Evolutionary conservation across 2,329 filamentous ascomycete species (phyloP).

Genomic region (Trichoderma atrobrunneum): DNA sequence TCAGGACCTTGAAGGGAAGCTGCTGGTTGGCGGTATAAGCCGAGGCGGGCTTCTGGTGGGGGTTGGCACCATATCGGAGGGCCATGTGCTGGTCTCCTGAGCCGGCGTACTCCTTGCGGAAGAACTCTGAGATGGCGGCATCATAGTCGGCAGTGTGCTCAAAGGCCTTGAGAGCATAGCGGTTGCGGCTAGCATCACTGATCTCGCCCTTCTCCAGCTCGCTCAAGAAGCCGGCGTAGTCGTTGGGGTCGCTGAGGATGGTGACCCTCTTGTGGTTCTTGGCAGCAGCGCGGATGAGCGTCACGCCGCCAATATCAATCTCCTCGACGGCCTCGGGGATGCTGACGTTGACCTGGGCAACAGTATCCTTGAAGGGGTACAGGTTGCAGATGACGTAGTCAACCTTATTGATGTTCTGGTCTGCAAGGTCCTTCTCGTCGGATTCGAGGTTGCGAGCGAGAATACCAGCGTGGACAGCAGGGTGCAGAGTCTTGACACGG

Average conservation of each 20-base stretch:
- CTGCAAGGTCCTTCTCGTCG: conserved; percentile 93
- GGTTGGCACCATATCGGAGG: conserved; percentile 94
- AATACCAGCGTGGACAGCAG: conserved; percentile 86
- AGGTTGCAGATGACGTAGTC: conserved; percentile 98
- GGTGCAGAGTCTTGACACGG: conserved; percentile 86
- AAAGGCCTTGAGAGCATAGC: conserved; percentile 95
- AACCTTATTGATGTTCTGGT: conserved; percentile 92
- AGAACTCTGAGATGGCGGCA: conserved; percentile 90
- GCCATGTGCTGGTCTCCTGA: conserved; percentile 79
- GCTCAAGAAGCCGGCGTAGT: conserved; percentile 91
- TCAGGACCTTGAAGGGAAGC: conserved; percentile 92
- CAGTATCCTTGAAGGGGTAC: conserved; percentile 98
- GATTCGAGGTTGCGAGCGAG: conserved; percentile 91
- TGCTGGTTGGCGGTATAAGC: conserved; percentile 71
- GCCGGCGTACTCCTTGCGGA: conserved; percentile 92
- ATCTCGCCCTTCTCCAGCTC: conserved; percentile 88
- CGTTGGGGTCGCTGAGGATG: conserved; percentile 88
- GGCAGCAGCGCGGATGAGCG: conserved; percentile 89
- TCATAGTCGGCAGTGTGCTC: conserved; percentile 98
- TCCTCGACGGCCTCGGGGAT: conserved; percentile 96
- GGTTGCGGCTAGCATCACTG: conserved; percentile 77
- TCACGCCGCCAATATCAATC: conserved; percentile 97
- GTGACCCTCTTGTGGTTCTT: conserved; percentile 98
- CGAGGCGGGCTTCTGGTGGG: conserved; percentile 94
- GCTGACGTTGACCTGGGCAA: conserved; percentile 95